phyloP scores from a whole-genome alignment of 805 yeast genomes.

The Maudiozyma pseudohumilis region DNA sequence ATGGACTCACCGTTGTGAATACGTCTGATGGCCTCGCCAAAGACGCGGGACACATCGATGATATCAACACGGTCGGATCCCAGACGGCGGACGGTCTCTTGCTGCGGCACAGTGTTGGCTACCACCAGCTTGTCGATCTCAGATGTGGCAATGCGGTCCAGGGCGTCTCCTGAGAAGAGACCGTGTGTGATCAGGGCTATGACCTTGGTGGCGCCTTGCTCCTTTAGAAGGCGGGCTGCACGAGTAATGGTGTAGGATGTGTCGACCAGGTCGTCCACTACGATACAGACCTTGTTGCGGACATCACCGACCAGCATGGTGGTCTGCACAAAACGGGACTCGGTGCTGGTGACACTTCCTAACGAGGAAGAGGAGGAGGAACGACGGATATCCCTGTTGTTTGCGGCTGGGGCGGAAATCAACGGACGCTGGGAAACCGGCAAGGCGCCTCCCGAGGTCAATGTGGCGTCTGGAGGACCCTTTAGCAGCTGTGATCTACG shows the following conservation, averaged over 20 bases:
- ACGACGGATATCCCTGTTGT: background rate
- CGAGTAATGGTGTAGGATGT: slow-evolving; percentile 86
- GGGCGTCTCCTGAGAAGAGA: slow-evolving; percentile 84
- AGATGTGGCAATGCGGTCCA: slow-evolving; percentile 54
- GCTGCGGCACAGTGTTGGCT: slow-evolving; percentile 88
- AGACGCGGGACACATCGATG: slow-evolving; percentile 75
- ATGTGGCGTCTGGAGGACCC: slow-evolving; percentile 29
- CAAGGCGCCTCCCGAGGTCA: slow-evolving; percentile 21
- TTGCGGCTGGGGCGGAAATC: slow-evolving; percentile 1
- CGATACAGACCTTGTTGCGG: slow-evolving; percentile 71
- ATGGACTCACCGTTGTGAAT: slow-evolving; percentile 97
- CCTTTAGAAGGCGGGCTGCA: slow-evolving; percentile 85
- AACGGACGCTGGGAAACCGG: slow-evolving; percentile 15
- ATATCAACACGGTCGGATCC: slow-evolving; percentile 60
- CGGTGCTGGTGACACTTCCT: slow-evolving; percentile 5
- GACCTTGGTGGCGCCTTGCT: slow-evolving; percentile 83
- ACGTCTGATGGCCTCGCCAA: slow-evolving; percentile 92
- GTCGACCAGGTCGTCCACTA: slow-evolving; percentile 89
- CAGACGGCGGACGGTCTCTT: slow-evolving; percentile 38
- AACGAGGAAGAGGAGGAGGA: slow-evolving; percentile 9
- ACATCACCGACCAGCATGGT: slow-evolving; percentile 97
- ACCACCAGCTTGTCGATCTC: slow-evolving; percentile 77
- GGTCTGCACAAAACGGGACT: slow-evolving; percentile 45
- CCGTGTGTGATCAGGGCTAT: slow-evolving; percentile 90
- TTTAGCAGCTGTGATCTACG: slow-evolving; percentile 43